Evolutionary conservation across 805 yeast genomes (phyloP), one percentile per base, ranked within the genome.

Genomic region (Saturnispora sanitii): DNA sequence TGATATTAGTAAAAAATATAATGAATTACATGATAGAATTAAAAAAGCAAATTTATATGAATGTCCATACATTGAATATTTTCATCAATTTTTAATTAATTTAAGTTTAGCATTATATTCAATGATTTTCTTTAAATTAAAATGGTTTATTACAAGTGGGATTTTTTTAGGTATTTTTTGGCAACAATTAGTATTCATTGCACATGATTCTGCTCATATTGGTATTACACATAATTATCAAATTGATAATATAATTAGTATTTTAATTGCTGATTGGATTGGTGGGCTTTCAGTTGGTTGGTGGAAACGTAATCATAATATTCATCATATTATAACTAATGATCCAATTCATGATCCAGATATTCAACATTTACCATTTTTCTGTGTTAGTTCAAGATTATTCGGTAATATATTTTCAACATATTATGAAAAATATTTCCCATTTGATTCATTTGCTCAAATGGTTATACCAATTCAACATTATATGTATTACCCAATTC

Each of bases 291-390:
- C 94, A 35, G 55, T 85, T 17, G 94, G 95, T 2, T 86, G 96
- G 96, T 86, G 96, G 96, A 87, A 86, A 52, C 68, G 88, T 39
- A 86, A 83, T 59, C 96, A 86, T 61, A 86, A 86, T 56, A 94
- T 86, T n/a, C 96, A 86, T 60, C 96, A 86, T 57, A 62, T 86
- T 38, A 71, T 86, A 41, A 82, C 95, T n/a, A 86, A 86, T 58
- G 95, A 86, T 55, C 95, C 96, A 0, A 81, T 82, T 2, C 95
- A 87, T 55, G 96, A 86, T 53, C 96, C 96, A 0, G 96, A 86
- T 61, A 87, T 86, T 55, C 96, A 86, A 60, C 95, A 86, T 61
- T 59, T 86, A 47, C 96, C 96, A 1, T 86, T 86, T 52, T 86
- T 86, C 56, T 94, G 95, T 2, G 94, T 86, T 16, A 78, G 87